A percentile compares a stretch with the other conserved stretches of the same genome.
phyloP scores from a whole-genome alignment of 2,329 filamentous ascomycete species.

The Scedosporium aurantiacum region DNA sequence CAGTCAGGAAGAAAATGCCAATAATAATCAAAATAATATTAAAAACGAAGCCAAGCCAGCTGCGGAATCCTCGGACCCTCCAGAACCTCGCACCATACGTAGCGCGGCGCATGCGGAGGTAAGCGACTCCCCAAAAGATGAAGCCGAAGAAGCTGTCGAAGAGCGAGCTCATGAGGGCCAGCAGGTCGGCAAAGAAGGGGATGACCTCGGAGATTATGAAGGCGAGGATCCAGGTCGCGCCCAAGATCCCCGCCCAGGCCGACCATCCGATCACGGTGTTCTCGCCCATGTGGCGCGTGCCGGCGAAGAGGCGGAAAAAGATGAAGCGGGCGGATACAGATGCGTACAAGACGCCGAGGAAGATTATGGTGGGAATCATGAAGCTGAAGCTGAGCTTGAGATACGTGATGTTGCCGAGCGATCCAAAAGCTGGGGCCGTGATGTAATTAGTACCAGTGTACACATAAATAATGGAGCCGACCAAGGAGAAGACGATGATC shows the following conservation, averaged over 20 bases:
- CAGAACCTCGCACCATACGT: background rate
- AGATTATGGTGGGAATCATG: slow-evolving; percentile 91
- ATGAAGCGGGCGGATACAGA: slow-evolving; percentile 83
- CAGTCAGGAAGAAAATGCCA: slow-evolving; percentile 71
- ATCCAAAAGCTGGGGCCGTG: slow-evolving; percentile 78
- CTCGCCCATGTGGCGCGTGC: slow-evolving; percentile 65
- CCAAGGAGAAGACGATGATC: slow-evolving; percentile 72
- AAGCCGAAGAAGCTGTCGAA: slow-evolving; percentile 93
- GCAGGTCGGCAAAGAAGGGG: slow-evolving; percentile 74
- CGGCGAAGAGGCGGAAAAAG: slow-evolving; percentile 80
- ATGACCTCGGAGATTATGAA: slow-evolving; percentile 91
- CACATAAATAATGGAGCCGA: slow-evolving; percentile 72
- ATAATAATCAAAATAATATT: slow-evolving; percentile 65
- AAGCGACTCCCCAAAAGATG: slow-evolving; percentile 85
- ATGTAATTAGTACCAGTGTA: slow-evolving; percentile 86
- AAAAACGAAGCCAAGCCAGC: slow-evolving; percentile 20
- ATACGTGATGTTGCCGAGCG: slow-evolving; percentile 57
- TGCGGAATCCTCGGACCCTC: background rate
- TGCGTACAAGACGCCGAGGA: slow-evolving; percentile 82
- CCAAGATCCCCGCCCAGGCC: slow-evolving; percentile 64
- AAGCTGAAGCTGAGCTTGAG: slow-evolving; percentile 88
- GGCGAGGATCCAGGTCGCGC: slow-evolving; percentile 65
- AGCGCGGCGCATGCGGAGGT: slow-evolving; percentile 55
- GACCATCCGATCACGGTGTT: slow-evolving; percentile 77
- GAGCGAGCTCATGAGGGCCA: slow-evolving; percentile 72